Percentiles rank a stretch among this genome's conserved stretches.
Evolutionary conservation across 140 eudicot species (phyloP).

Genomic region (Erigeron philadelphicus): DNA sequence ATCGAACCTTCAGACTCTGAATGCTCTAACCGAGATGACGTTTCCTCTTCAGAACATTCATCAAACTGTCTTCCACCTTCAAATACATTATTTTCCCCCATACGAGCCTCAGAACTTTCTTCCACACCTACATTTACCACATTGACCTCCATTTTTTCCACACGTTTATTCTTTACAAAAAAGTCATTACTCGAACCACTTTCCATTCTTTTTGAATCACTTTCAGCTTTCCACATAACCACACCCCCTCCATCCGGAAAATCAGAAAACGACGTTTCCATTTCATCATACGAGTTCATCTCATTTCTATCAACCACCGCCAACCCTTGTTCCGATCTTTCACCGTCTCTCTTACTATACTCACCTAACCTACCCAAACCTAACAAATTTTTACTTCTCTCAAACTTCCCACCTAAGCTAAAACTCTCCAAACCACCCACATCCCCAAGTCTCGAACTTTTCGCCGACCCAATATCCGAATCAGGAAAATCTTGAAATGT

Average conservation of each 20-base stretch:
- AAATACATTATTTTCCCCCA: constrained; percentile 23
- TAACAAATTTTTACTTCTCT: constrained; percentile 13
- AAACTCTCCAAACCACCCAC: constrained; percentile 35
- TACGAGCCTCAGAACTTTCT: constrained; percentile 14
- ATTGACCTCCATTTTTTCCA: constrained; percentile 15
- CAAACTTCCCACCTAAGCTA: constrained; percentile 46
- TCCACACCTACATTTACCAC: constrained; percentile 20
- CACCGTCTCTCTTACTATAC: constrained; percentile 25
- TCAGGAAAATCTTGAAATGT: constrained; percentile 53
- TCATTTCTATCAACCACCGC: constrained; percentile 8
- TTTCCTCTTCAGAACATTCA: constrained; percentile 43
- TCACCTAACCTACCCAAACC: constrained; percentile 25
- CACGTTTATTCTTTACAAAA: not conserved
- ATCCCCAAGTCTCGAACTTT: constrained; percentile 54
- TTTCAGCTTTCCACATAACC: constrained; percentile 22
- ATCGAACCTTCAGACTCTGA: constrained; percentile 87
- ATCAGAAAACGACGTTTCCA: constrained; percentile 28
- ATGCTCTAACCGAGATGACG: constrained; percentile 56
- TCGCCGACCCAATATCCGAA: constrained; percentile 69
- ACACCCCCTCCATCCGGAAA: constrained; percentile 36
- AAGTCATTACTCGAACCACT: constrained; percentile 1
- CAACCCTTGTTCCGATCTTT: constrained; percentile 20
- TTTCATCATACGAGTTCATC: constrained; percentile 25
- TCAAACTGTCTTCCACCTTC: constrained; percentile 31
- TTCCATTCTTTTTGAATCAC: constrained; percentile 11